These are phyloP conservation scores for Echinosophora koreensis DNA, from an alignment of 306 rosid species.

Conservation along the genomic window DNA sequence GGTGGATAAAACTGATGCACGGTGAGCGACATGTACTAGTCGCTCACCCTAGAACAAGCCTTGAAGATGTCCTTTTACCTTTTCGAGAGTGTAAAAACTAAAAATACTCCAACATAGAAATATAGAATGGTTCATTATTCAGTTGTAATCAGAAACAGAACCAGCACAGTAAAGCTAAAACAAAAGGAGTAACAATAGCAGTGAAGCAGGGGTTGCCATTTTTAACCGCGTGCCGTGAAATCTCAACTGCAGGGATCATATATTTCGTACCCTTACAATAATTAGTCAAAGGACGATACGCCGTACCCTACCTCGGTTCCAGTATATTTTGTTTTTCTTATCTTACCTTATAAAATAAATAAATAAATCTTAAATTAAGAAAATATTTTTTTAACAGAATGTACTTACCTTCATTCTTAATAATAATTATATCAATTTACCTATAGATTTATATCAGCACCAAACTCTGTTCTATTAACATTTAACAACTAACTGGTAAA, in stretches of 20 bases:
- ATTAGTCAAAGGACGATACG: constrained; percentile 44
- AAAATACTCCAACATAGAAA: constrained; percentile 16
- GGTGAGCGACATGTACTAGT: no score
- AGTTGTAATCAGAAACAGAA: constrained; percentile 25
- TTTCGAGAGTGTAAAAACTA: neutral
- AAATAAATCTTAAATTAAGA: neutral
- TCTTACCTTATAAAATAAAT: neutral
- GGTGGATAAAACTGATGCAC: no score
- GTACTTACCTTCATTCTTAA: no score
- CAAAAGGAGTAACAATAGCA: constrained; percentile 6
- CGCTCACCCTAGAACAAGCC: no score
- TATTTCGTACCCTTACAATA: constrained; percentile 24
- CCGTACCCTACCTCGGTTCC: constrained; percentile 41
- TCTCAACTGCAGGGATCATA: constrained; percentile 45
- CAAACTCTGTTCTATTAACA: no score
- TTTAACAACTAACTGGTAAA: no score
- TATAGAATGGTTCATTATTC: constrained; percentile 9
- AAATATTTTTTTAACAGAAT: no score
- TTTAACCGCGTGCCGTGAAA: constrained; percentile 51
- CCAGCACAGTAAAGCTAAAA: constrained; percentile 18
- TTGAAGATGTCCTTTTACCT: neutral
- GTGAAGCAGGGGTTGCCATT: constrained; percentile 12
- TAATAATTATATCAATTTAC: no score
- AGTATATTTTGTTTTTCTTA: neutral
- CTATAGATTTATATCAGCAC: no score